Conservation (phyloP, 1,284 basidiomycete genomes). For the Tilletia setariae region DNA sequence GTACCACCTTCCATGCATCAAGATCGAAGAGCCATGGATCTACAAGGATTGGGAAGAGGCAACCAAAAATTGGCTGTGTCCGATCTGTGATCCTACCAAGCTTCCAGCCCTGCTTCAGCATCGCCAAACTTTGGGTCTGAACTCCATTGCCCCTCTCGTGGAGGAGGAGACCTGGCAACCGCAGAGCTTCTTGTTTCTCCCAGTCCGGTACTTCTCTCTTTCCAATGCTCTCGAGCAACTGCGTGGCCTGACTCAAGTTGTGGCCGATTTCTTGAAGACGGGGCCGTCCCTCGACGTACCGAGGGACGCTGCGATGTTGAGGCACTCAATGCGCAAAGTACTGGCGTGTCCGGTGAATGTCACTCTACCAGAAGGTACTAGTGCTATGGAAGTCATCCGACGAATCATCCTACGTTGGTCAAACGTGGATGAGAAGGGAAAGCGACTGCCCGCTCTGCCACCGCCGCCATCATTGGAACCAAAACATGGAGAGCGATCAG, state of each 20-base stretch:
- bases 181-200: conserved; percentile 6
- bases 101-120: conserved; percentile 19
- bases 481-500: too few species aligned
- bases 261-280: conserved; percentile 1
- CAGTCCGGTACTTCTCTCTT: not conserved
- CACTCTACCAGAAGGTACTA: not conserved
- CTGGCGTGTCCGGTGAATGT: conserved; percentile 4
- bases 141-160: not conserved
- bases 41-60: conserved; percentile 7
- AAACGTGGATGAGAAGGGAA: not conserved
- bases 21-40: conserved; percentile 7
- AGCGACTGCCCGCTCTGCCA: not conserved
- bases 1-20: conserved; percentile 4
- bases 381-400: conserved; percentile 6
- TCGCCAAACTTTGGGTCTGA: conserved; percentile 22
- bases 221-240: not conserved
- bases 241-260: not conserved
- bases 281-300: not conserved
- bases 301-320: not conserved
- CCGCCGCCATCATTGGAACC: too few species aligned
- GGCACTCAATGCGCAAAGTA: conserved; percentile 10
- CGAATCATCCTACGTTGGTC: not conserved
- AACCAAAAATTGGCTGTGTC: conserved; percentile 33
- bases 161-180: not conserved
- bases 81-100: conserved; percentile 35